These are phyloP conservation scores for Fistulinella cinereoalba DNA, from an alignment of 1,284 basidiomycete species.

Conservation along the genomic window DNA sequence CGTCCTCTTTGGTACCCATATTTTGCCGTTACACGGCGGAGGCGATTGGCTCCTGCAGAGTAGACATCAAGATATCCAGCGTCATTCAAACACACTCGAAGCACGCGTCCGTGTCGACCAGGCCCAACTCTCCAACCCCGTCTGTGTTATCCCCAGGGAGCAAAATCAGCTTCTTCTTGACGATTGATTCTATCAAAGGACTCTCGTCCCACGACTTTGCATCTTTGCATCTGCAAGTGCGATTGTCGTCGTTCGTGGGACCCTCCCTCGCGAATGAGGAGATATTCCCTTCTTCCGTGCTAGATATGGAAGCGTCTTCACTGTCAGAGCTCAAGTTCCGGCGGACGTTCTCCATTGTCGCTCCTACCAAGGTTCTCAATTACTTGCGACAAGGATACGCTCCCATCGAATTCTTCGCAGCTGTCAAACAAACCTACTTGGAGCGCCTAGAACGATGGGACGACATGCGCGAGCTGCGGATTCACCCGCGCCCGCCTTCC, in stretches of 20 bases:
- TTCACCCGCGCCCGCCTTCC: constrained; percentile 34
- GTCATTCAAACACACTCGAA: constrained; percentile 57
- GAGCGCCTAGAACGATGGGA: constrained; percentile 91
- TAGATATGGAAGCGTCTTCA: constrained; percentile 73
- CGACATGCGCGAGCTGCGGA: constrained; percentile 73
- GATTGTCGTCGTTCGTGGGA: constrained; percentile 79
- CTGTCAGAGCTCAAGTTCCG: constrained; percentile 79
- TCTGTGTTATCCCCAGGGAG: constrained; percentile 65
- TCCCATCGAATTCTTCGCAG: constrained; percentile 86
- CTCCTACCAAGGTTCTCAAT: constrained; percentile 69
- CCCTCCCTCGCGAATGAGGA: constrained; percentile 71
- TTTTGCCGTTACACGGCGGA: constrained; percentile 91
- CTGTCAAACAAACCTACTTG: constrained; percentile 76
- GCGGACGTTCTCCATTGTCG: constrained; percentile 75
- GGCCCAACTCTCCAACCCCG: constrained; percentile 66
- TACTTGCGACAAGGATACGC: constrained; percentile 76
- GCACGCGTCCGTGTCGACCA: constrained; percentile 60
- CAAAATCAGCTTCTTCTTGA: constrained; percentile 80
- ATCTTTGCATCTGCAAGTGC: constrained; percentile 79
- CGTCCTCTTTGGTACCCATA: constrained; percentile 75
- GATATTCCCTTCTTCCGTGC: constrained; percentile 69
- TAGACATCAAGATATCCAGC: constrained; percentile 78
- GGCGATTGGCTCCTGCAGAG: constrained; percentile 87
- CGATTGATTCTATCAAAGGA: constrained; percentile 83
- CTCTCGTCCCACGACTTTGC: constrained; percentile 85